Evolutionary conservation across 257 asterid species (phyloP), one percentile per base, ranked within the genome.

Genomic region (Euphrasia confusa): DNA sequence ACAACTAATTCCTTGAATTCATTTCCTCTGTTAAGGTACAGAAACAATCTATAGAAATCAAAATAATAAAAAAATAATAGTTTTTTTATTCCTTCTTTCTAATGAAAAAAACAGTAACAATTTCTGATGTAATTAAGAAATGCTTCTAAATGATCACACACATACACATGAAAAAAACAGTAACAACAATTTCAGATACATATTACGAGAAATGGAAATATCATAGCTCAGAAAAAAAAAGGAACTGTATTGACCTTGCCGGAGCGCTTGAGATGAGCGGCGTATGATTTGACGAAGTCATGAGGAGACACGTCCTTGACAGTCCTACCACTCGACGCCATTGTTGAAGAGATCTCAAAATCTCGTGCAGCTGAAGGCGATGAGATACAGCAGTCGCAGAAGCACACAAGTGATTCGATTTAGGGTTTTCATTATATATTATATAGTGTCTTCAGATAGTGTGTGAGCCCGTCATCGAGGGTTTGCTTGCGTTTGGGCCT

Each of bases 291-390:
- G 30, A 86, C 96, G 77, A 89, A 89, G 39, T 83, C 95, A 39
- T 80, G 96, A 37, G 96, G 90, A 71, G 93, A 86, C 4, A 82
- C 95, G 35, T 89, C 96, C 76, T 89, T 89, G 14, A 89, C 96
- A 54, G 88, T 84, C 35, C 65, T 78, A 10, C 92, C 80, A 17
- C 82, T 65, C 74, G 84, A 85, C 83, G 84, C 86, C 88, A 77
- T 80, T 56, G 66, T 10, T 37, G 63, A 57, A 58, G 45, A 71
- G 70, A 56, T 62, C 62, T 18, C 65, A 61, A 60, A 27, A 13
- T n/a, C 61, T 24, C 61, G 48, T 21, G 58, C 67, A 50, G 70
- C 68, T 60, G 64, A 60, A 60, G 65, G 47, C 10, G 56, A 32
- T 42, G 54, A 52, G 54, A 45, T 39, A 65, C 48, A 50, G 69